Conservation (phyloP, 495 filamentous ascomycete species). For the Penicillium parvum region DNA sequence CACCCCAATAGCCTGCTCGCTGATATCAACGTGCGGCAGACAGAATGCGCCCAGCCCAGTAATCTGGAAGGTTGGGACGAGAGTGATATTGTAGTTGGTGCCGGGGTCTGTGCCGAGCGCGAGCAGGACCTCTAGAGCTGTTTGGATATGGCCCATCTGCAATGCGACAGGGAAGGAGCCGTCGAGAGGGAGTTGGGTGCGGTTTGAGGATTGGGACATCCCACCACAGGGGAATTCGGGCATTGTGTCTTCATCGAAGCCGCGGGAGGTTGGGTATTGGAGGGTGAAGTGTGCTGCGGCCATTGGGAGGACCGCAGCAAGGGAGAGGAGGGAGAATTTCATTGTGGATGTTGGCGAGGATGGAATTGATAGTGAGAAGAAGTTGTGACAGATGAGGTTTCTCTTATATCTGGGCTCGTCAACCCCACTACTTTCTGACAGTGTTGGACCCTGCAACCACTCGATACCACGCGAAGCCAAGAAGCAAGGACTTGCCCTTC, state of each 20-base stretch:
- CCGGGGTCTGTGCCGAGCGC: slow-evolving; percentile 50
- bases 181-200: slow-evolving; percentile 46
- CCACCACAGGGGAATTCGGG: slow-evolving; percentile 56
- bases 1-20: slow-evolving; percentile 28
- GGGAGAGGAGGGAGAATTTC: slow-evolving; percentile 24
- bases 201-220: slow-evolving; percentile 41
- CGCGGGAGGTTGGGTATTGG: slow-evolving; percentile 51
- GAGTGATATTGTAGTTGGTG: slow-evolving; percentile 50
- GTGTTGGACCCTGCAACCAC: background rate
- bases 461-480: background rate
- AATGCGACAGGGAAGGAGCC: slow-evolving; percentile 50
- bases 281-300: slow-evolving; percentile 59
- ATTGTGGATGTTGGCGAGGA: slow-evolving; percentile 6
- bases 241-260: slow-evolving; percentile 48
- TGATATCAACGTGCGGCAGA: slow-evolving; percentile 41
- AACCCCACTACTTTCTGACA: background rate
- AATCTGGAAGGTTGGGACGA: slow-evolving; percentile 45
- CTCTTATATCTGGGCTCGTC: too few relatives aligned
- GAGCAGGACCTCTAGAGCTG: slow-evolving; percentile 53
- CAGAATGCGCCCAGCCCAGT: slow-evolving; percentile 55
- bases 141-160: slow-evolving; percentile 51
- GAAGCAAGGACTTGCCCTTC: background rate
- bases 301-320: slow-evolving; percentile 36
- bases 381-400: background rate
- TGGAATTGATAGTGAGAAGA: background rate